These are phyloP conservation scores for Fusarium sacchari DNA, from an alignment of 2,329 filamentous ascomycete species.

Conservation along the genomic window DNA sequence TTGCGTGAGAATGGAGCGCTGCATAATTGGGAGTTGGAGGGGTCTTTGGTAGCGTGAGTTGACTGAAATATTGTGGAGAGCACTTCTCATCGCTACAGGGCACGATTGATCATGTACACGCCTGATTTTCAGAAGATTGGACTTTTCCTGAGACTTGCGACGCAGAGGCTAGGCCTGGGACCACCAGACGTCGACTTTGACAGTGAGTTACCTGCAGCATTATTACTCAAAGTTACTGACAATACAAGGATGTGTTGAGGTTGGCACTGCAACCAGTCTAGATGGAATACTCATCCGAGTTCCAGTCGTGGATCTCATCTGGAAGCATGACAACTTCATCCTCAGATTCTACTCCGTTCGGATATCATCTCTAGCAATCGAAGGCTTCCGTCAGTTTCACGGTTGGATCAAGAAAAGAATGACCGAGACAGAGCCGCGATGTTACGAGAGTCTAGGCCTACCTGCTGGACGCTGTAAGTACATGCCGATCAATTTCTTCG, in stretches of 20 bases:
- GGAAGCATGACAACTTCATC: neutral
- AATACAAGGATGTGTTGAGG: neutral
- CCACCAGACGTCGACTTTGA: neutral
- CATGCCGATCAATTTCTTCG: fast-evolving
- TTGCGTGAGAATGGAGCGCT: neutral
- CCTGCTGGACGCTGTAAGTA: neutral
- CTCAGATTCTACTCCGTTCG: neutral
- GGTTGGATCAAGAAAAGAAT: neutral
- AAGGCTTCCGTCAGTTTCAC: neutral
- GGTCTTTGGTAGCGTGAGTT: neutral
- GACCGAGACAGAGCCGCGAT: neutral
- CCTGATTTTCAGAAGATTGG: neutral
- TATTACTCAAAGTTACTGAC: no score
- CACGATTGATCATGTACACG: neutral
- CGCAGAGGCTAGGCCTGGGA: neutral
- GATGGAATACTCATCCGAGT: neutral
- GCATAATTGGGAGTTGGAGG: neutral
- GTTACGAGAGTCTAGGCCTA: neutral
- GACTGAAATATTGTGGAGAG: fast-evolving
- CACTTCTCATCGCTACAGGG: fast-evolving
- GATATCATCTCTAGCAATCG: neutral
- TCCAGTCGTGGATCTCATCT: neutral
- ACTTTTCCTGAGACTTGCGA: neutral
- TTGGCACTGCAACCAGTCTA: neutral
- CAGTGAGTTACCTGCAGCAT: neutral